A percentile compares a stretch with the other conserved stretches of the same genome.
Evolutionary conservation across 306 rosid species (phyloP).

Genomic region (Glycine soja): DNA sequence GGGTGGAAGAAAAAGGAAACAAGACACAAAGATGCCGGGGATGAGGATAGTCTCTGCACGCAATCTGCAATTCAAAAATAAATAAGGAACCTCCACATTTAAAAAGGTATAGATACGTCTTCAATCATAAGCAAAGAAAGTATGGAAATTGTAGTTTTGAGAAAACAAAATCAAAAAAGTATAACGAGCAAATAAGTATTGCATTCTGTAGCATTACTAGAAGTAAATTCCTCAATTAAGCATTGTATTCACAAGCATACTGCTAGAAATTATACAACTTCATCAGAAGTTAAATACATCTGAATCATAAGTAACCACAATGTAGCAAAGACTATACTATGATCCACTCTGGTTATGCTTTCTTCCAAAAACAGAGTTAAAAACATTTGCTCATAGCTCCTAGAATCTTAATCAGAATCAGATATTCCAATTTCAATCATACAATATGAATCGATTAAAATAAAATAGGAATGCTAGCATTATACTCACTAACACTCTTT

Average conservation of each 20-base stretch:
- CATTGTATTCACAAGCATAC: neutral
- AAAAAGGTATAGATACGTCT: slow-evolving; percentile 28
- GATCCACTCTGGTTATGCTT: slow-evolving; percentile 2
- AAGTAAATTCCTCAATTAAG: slow-evolving; percentile 14
- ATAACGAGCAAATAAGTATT: too few species aligned
- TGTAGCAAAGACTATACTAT: neutral
- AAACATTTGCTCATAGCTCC: too few species aligned
- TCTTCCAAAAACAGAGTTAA: slow-evolving; percentile 13
- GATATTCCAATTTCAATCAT: too few species aligned
- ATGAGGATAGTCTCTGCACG: slow-evolving; percentile 93
- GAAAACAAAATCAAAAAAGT: neutral
- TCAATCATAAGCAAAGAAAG: neutral
- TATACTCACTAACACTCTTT: neutral
- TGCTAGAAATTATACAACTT: neutral
- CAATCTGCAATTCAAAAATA: slow-evolving; percentile 62
- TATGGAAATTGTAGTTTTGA: neutral
- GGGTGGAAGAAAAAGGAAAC: slow-evolving; percentile 66
- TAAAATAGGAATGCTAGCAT: too few species aligned
- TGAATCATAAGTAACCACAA: slow-evolving; percentile 1
- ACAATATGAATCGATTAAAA: too few species aligned
- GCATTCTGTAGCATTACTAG: too few species aligned
- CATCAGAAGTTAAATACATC: neutral
- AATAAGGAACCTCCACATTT: slow-evolving; percentile 33
- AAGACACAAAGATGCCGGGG: slow-evolving; percentile 77
- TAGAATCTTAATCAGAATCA: too few species aligned